Evolutionary conservation across 2,329 filamentous ascomycete genomes (phyloP), one percentile per base, ranked within the genome.

Genomic region (Geoglossum cookeanum): DNA sequence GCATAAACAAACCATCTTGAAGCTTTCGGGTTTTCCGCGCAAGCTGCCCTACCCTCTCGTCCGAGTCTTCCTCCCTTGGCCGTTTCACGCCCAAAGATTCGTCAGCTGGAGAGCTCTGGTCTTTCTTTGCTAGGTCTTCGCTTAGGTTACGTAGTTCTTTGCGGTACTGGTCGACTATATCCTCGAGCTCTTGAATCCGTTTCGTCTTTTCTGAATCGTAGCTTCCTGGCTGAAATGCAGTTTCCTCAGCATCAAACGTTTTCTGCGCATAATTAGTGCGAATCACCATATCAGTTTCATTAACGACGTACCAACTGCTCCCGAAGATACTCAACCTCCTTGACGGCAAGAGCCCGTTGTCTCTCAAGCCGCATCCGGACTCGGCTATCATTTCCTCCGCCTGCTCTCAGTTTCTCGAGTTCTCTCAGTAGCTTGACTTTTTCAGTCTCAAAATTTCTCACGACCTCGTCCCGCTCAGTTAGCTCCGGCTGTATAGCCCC

Each of bases 291-390:
- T 17, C 5, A 11, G 3, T 4, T 17, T 8, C 22, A n/a, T n/a
- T n/a, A 22, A n/a, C 3, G 1, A 42, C 55, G 77, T 33, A 58
- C 57, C 56, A 58, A 27, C 68, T 98, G 92, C 0, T 88, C 91
- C 27, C 92, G 85, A 5, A 98, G 77, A 67, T 94, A 95, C 63
- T 96, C 90, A 0, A 92, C 87, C 67, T 98, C 94, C 66, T 96
- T 96, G 29, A 88, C 77, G 0, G 90, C 88, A 6, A 98, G 77
- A 0, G 78, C 80, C 58, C 87, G 85, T 67, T 97, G 91, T 59
- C 92, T 78, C 64, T 98, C 91, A 0, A 96, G 72, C 35, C 92
- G 80, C 56, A 85, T 73, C 48, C 81, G 83, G 1, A 79, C 77
- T 69, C 89, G 79, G 60, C 67, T 85, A 64, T 87, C 85, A 15